Conservation (phyloP, 306 rosid genomes). For the Sicyos edulis region DNA sequence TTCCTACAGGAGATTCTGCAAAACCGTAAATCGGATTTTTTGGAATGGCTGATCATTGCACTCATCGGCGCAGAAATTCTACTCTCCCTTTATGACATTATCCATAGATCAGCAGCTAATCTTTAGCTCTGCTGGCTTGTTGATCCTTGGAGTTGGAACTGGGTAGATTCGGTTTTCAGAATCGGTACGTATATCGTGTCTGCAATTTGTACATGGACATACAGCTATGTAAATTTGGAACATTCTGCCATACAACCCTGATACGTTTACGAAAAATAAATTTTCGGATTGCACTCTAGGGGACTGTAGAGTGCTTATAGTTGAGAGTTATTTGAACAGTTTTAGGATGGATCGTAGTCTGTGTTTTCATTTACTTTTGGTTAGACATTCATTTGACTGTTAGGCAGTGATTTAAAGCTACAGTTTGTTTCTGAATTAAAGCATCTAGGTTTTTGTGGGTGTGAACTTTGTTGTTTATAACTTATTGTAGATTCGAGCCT, state of each 20-base stretch:
- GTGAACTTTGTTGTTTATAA: background rate
- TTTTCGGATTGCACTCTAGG: background rate
- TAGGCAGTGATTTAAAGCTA: too few relatives aligned
- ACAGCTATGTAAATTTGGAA: conserved; percentile 11
- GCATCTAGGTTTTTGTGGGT: too few relatives aligned
- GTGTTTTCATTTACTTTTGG: too few relatives aligned
- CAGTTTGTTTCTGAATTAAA: too few relatives aligned
- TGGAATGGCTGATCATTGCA: conserved; percentile 95
- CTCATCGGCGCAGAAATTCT: conserved; percentile 91
- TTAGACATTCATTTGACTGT: background rate
- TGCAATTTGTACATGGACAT: conserved; percentile 17
- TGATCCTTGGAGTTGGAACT: background rate
- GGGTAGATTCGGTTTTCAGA: background rate
- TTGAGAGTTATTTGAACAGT: too few relatives aligned
- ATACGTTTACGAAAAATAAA: too few relatives aligned
- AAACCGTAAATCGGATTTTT: conserved; percentile 86
- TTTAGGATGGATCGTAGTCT: too few relatives aligned
- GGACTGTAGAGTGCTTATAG: too few relatives aligned
- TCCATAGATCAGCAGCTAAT: conserved; percentile 54
- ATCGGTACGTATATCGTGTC: background rate
- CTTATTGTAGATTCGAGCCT: too few relatives aligned
- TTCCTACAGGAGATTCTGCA: conserved; percentile 96
- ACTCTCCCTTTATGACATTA: conserved; percentile 73
- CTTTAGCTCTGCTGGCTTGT: conserved; percentile 35
- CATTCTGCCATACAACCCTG: background rate